Evolutionary conservation across 257 asterid species (phyloP).

Genomic region (Schizonepeta tenuifolia): DNA sequence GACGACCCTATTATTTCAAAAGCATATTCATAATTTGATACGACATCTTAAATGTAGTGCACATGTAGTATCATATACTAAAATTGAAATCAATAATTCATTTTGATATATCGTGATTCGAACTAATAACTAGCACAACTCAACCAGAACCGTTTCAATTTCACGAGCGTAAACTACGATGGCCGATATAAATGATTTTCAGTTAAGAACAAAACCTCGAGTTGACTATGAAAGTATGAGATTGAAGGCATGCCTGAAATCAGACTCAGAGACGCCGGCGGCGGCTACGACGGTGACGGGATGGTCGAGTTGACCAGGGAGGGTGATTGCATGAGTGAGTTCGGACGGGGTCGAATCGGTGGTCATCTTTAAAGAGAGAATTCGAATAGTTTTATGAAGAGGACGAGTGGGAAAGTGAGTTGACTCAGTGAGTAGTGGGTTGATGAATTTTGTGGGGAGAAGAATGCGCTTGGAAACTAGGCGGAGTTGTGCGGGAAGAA

Average conservation of each 20-base stretch:
- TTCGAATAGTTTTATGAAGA: slow-evolving; percentile 26
- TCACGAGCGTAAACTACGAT: slow-evolving; percentile 7
- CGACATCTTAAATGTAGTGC: background rate
- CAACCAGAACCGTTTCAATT: background rate
- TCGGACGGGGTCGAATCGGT: slow-evolving; percentile 51
- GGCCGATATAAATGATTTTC: background rate
- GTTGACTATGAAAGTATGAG: background rate
- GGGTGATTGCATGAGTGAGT: slow-evolving; percentile 52
- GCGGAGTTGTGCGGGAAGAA: slow-evolving; percentile 23
- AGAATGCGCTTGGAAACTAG: slow-evolving; percentile 29
- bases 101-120: background rate
- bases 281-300: slow-evolving; percentile 68
- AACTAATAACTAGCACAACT: background rate
- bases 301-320: slow-evolving; percentile 63
- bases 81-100: background rate
- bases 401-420: slow-evolving; percentile 29
- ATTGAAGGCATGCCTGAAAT: slow-evolving; percentile 57
- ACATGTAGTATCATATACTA: background rate
- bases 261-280: slow-evolving; percentile 69
- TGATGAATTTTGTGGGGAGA: slow-evolving; percentile 30
- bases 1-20: background rate
- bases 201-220: background rate
- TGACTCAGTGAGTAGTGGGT: slow-evolving; percentile 35
- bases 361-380: slow-evolving; percentile 49
- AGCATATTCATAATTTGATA: background rate